These are phyloP conservation scores for Myriosclerotinia scirpicola DNA, from an alignment of 2,329 filamentous ascomycete species.

Conservation along the genomic window DNA sequence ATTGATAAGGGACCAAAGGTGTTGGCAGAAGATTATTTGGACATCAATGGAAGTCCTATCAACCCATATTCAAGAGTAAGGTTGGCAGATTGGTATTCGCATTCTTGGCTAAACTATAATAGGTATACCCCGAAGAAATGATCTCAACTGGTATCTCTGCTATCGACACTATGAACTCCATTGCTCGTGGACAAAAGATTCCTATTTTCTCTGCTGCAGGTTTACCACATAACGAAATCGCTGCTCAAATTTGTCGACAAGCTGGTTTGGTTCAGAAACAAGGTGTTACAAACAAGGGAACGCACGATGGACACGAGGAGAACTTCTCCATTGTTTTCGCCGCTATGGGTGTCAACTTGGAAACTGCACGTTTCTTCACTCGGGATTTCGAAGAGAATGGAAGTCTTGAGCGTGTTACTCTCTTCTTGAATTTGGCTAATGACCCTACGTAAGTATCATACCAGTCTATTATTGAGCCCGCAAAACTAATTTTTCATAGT, in stretches of 20 bases:
- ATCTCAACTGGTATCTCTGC: conserved; percentile 99
- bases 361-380: conserved; percentile 97
- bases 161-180: conserved; percentile 97
- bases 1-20: conserved; percentile 99
- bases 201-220: conserved; percentile 98
- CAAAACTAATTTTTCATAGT: conserved; percentile 47
- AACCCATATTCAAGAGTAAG: conserved; percentile 94
- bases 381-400: conserved; percentile 99
- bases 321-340: conserved; percentile 99
- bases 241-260: conserved; percentile 97
- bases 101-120: conserved; percentile 18
- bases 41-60: conserved; percentile 98
- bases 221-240: conserved; percentile 99
- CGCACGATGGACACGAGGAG: conserved; percentile 95
- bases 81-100: conserved; percentile 19
- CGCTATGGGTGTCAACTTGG: conserved; percentile 99
- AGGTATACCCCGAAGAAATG: conserved; percentile 99
- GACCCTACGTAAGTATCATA: conserved; percentile 78
- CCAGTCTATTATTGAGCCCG: not conserved
- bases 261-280: conserved; percentile 80
- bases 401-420: conserved; percentile 91
- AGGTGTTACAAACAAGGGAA: conserved; percentile 83
- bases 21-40: conserved; percentile 93
- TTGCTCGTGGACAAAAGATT: conserved; percentile 98
- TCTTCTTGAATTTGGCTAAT: conserved; percentile 99